Base-by-base conservation (phyloP, 352 stramenopile genomes). In the Globisporangium uncinulatum region DNA sequence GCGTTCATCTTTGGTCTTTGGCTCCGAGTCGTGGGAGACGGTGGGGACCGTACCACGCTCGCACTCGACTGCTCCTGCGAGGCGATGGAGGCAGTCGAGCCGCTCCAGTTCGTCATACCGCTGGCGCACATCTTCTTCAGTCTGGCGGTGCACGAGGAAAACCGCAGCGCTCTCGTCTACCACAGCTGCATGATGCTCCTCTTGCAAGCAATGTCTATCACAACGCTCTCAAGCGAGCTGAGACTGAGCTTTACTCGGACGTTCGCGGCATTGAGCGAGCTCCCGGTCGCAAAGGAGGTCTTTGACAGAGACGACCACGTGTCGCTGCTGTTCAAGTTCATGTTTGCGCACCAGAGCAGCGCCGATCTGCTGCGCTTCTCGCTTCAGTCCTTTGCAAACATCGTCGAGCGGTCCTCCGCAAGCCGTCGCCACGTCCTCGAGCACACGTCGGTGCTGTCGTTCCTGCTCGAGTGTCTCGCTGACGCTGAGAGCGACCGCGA, bases 251-350 rank as follows among this genome's bases (percentile, higher is more conserved):
- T 79, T 17, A 55, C 54, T 6, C 50, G 55, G 6, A 52, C 64
- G 4, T 48, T 83, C 13, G 63, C 63, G 6, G 53, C 67, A 1
- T 39, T 83, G 5, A 72, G 62, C 19, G 54, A 63, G 8, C 43
- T 77, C 9, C 52, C 53, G 2, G 32, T 51, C 0, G 55, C 67
- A 9, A 66, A 69, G 4, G 56, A 70, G 1, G 59, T 59, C 49
- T 71, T 84, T 42, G 70, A 83, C 24, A 46, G 24, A 4, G 51
- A 71, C 15, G 69, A 87, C 32, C 54, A 83, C n/a, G 70, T 89
- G 8, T 58, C 69, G 32, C 73, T 70, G 13, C 52, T 92, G 1
- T 78, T 89, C 45, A 70, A 69, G 17, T 82, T 84, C 36, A 67
- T 91, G 63, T 51, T 82, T 3, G 59, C 63, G 15, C 68, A 83